A percentile compares a stretch with the other conserved stretches of the same genome.
These are phyloP conservation scores for Fusarium citri DNA, from an alignment of 2,329 filamentous ascomycete genomes.

Conservation along the genomic window DNA sequence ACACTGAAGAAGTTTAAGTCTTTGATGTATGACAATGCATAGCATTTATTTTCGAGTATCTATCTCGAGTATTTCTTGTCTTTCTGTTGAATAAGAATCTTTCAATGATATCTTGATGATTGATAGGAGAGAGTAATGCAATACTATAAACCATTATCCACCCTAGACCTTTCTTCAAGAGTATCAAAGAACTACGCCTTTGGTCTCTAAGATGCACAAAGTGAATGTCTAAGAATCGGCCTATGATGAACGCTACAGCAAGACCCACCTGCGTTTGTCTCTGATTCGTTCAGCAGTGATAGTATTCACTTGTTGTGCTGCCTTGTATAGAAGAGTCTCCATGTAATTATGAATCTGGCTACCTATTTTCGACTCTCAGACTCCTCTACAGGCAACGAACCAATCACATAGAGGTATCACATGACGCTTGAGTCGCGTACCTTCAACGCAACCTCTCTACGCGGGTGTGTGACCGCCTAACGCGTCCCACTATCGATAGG, in stretches of 20 bases:
- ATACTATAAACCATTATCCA: neutral
- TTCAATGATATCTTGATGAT: neutral
- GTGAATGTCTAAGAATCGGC: neutral
- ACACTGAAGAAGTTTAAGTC: neutral
- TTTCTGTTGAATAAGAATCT: neutral
- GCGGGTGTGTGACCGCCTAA: constrained; percentile 43
- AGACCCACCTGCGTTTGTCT: neutral
- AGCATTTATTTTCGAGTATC: neutral
- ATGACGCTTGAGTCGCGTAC: constrained; percentile 32
- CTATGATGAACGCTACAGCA: neutral
- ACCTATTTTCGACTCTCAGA: neutral
- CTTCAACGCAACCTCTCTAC: constrained; percentile 46
- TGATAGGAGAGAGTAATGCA: neutral
- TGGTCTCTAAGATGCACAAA: neutral
- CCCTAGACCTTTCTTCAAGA: neutral
- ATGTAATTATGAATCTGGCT: neutral
- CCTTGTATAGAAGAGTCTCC: neutral
- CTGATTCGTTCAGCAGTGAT: neutral
- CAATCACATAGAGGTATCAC: constrained; percentile 7
- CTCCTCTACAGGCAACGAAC: neutral
- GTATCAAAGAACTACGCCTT: neutral
- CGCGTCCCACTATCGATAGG: constrained; percentile 41
- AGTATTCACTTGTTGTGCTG: neutral
- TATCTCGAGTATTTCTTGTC: neutral
- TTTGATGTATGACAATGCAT: neutral